Evolutionary conservation across 2,329 filamentous ascomycete species (phyloP).

Genomic region (Simplicillium aogashimaense): DNA sequence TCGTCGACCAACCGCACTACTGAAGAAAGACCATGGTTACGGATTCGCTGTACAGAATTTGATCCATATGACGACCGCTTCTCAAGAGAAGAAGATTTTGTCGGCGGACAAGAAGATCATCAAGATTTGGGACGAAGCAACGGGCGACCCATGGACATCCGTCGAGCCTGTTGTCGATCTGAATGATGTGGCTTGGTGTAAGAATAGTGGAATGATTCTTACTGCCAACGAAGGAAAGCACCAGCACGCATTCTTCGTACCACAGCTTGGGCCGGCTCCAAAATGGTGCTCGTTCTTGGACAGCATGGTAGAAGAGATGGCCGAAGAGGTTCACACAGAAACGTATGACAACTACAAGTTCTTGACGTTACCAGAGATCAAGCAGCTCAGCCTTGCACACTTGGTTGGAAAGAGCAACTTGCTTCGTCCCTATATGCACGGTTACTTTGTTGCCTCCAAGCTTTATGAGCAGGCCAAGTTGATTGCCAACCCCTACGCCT

Average conservation of each 20-base stretch:
- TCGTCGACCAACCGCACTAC: conserved; percentile 71
- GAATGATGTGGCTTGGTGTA: conserved; percentile 89
- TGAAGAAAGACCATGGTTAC: conserved; percentile 94
- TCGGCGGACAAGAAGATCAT: conserved; percentile 93
- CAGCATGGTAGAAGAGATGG: conserved; percentile 98
- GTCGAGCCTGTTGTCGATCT: conserved; percentile 92
- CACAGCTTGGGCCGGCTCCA: conserved; percentile 84
- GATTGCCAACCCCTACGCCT: conserved; percentile 88
- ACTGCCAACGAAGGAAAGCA: conserved; percentile 95
- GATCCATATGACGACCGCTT: conserved; percentile 58
- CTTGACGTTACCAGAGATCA: conserved; percentile 78
- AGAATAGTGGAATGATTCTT: conserved; percentile 85
- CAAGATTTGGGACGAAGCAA: conserved; percentile 84
- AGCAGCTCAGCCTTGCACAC: conserved; percentile 76
- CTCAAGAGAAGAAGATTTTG: conserved; percentile 76
- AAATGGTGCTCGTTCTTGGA: conserved; percentile 96
- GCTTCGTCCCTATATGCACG: conserved; percentile 95
- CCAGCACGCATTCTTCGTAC: conserved; percentile 91
- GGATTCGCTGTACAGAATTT: conserved; percentile 87
- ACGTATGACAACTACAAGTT: conserved; percentile 99
- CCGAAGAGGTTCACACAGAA: conserved; percentile 66
- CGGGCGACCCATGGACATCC: conserved; percentile 85
- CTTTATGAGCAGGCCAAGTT: conserved; percentile 90
- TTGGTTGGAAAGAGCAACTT: conserved; percentile 84
- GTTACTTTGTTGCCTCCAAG: conserved; percentile 92